phyloP scores from a whole-genome alignment of 345 rosid species.

The Punica granatum region DNA sequence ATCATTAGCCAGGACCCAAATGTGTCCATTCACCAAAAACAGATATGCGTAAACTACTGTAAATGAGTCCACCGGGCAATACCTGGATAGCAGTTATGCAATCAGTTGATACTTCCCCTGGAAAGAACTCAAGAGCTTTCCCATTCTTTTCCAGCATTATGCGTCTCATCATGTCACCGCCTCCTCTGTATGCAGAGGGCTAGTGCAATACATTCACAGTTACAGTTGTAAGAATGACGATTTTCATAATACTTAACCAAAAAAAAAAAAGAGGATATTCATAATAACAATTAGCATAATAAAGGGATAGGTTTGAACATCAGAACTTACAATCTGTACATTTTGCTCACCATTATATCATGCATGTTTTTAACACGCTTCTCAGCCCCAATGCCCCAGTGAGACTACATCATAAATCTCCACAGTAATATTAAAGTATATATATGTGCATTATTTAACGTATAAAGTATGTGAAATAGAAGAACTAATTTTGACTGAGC shows the following conservation, averaged over 20 bases:
- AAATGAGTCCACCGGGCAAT: conserved; percentile 6
- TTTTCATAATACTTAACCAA: background rate
- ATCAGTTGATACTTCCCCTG: conserved; percentile 78
- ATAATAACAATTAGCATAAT: conserved; percentile 8
- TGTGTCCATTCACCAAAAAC: conserved; percentile 1
- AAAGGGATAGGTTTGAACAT: background rate
- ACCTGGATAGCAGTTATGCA: conserved; percentile 93
- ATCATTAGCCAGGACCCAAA: conserved; percentile 11
- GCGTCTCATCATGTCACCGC: conserved; percentile 36
- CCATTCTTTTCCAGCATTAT: conserved; percentile 84
- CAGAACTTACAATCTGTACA: conserved; percentile 73
- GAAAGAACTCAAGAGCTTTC: conserved; percentile 65
- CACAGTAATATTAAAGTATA: too few species aligned
- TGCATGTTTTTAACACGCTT: conserved; percentile 83
- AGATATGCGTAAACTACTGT: conserved; percentile 2
- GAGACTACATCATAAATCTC: background rate
- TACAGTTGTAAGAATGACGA: conserved; percentile 2
- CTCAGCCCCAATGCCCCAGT: conserved; percentile 2
- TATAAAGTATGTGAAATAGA: background rate
- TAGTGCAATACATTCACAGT: conserved; percentile 12
- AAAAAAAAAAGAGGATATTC: too few species aligned
- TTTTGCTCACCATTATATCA: conserved; percentile 84
- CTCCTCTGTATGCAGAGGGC: conserved; percentile 39
- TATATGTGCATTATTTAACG: background rate
- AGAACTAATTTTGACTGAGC: background rate